phyloP scores from a whole-genome alignment of 2,329 filamentous ascomycete species.

The Fusarium sp. region DNA sequence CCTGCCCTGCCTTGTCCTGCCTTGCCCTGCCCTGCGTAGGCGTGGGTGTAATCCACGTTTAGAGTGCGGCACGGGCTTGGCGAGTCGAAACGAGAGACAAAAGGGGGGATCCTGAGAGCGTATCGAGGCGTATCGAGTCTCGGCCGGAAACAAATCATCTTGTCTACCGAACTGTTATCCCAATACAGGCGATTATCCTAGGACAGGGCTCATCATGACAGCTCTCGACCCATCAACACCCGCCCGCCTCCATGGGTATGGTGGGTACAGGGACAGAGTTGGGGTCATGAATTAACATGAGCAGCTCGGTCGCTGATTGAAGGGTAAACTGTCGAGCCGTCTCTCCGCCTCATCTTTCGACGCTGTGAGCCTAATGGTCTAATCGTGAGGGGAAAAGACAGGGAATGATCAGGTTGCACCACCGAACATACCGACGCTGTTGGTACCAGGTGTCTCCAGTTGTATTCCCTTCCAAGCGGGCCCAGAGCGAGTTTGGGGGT shows the following conservation, averaged over 20 bases:
- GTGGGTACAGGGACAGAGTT: not conserved
- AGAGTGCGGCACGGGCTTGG: not conserved
- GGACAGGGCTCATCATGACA: constrained; percentile 12
- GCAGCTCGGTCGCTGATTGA: constrained; percentile 37
- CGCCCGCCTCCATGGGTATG: constrained; percentile 11
- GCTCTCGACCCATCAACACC: constrained; percentile 25
- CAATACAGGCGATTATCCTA: constrained; percentile 13
- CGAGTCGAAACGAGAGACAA: constrained; percentile 15
- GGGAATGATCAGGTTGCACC: constrained; percentile 19
- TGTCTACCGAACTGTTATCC: constrained; percentile 30
- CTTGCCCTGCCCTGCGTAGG: constrained; percentile 5
- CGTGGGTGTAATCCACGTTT: not conserved
- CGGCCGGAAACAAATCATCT: not conserved
- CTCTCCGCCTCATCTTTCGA: constrained; percentile 27
- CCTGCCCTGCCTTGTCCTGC: not conserved
- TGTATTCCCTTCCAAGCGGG: constrained; percentile 10
- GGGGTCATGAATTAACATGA: not conserved
- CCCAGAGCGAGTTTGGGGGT: constrained; percentile 11
- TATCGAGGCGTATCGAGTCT: not conserved
- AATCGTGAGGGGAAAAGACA: constrained; percentile 24
- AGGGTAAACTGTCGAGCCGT: constrained; percentile 35
- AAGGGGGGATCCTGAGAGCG: constrained; percentile 15
- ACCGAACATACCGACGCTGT: constrained; percentile 31
- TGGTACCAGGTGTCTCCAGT: constrained; percentile 12
- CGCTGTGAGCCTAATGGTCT: constrained; percentile 16